Percentiles rank a stretch among this genome's conserved stretches.
phyloP scores from a whole-genome alignment of 305 asterid species.

The Salvia sclarea region DNA sequence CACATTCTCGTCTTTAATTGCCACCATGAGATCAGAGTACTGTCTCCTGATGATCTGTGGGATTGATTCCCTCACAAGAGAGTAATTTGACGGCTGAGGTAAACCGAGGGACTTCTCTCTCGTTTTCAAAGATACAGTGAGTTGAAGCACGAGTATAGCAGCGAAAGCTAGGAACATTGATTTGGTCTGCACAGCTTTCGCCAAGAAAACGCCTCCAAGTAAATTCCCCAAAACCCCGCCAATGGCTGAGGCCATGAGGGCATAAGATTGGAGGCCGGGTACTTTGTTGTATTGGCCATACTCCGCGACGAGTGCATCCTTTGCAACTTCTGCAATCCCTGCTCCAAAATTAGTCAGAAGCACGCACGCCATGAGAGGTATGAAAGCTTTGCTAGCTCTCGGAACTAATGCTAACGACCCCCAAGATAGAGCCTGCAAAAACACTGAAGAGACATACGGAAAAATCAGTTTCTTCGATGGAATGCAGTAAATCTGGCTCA shows the following conservation, averaged over 20 bases:
- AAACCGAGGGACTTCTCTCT: slow-evolving; percentile 71
- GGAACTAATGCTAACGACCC: slow-evolving; percentile 69
- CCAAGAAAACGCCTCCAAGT: slow-evolving; percentile 67
- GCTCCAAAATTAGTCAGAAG: slow-evolving; percentile 78
- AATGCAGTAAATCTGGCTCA: not conserved
- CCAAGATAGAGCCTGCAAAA: slow-evolving; percentile 82
- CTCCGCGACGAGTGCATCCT: slow-evolving; percentile 84
- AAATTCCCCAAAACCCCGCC: slow-evolving; percentile 84
- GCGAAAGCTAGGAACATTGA: slow-evolving; percentile 73
- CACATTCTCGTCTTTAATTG: slow-evolving; percentile 53
- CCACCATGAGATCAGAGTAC: slow-evolving; percentile 56
- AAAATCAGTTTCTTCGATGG: slow-evolving; percentile 31
- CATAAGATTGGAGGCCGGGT: slow-evolving; percentile 72
- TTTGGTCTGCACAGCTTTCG: slow-evolving; percentile 53
- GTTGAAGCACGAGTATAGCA: slow-evolving; percentile 57
- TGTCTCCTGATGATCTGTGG: slow-evolving; percentile 48
- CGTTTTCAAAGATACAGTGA: slow-evolving; percentile 48
- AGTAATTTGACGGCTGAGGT: slow-evolving; percentile 34
- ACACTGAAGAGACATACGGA: slow-evolving; percentile 43
- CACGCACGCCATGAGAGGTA: slow-evolving; percentile 61
- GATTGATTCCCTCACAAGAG: slow-evolving; percentile 40
- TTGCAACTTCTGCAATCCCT: slow-evolving; percentile 74
- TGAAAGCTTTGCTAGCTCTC: slow-evolving; percentile 55
- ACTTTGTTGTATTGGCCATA: slow-evolving; percentile 64
- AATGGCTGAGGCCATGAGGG: slow-evolving; percentile 71